Evolutionary conservation across 768 basidiomycete genomes (phyloP), one percentile per base, ranked within the genome.

Genomic region (Leccinum pellstonianum): DNA sequence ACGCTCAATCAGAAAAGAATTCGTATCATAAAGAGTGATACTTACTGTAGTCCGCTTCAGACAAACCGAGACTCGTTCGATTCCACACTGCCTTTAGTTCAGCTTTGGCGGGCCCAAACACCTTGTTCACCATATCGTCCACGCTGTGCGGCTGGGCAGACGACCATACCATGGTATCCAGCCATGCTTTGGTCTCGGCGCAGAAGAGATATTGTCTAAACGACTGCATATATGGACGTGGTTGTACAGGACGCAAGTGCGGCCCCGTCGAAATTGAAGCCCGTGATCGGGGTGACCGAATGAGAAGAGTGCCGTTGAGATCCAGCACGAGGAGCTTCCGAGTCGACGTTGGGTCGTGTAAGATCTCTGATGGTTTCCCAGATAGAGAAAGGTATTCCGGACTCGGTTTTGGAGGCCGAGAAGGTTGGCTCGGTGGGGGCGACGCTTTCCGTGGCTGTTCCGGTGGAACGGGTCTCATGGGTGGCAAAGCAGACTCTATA

Each of bases 121-220:
- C 79, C 37, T 76, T 77, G 21, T 81, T 70, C 0, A 90, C 87
- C 92, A 94, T 93, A 64, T 87, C 85, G 0, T 75, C 71, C 9
- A 92, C 91, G 68, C 83, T 91, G 53, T 86, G 86, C 2, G 91
- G 90, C 67, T 92, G 90, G 4, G 92, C 92, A 3, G 88, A 90
- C 67, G 88, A 90, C 92, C 92, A 95, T 4, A 95, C 82, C 88
- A 93, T 93, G 4, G 88, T 86, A 59, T 92, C 89, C 19, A 93
- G 79, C 88, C 90, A 91, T 14, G 67, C 65, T 35, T 73, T 76
- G n/a, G 86, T 90, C 17, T 76, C 64, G 0, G 80, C 74, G 52
- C 86, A 83, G 63, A 91, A 86, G 2, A 92, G 72, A 66, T 88
- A 93, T 3, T 79, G 70, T 4, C 79, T 68, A 64, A 93, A 89